phyloP scores from a whole-genome alignment of 352 stramenopile genomes.

The Globisporangium perplexum region DNA sequence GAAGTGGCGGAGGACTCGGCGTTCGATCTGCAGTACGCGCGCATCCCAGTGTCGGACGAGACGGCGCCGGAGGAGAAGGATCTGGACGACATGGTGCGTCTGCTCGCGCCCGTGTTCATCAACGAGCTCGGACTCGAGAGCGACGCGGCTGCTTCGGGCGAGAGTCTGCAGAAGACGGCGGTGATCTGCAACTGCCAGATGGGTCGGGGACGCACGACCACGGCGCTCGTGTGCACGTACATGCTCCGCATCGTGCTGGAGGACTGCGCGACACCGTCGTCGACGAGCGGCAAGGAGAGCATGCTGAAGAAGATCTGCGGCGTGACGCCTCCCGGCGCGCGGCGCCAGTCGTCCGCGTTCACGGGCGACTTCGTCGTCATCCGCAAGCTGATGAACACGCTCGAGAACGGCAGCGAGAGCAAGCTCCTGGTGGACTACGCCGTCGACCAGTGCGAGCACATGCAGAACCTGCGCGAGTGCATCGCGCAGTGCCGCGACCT shows the following conservation, averaged over 20 bases:
- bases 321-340: conserved; percentile 6
- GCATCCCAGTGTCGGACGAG: conserved; percentile 87
- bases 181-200: conserved; percentile 91
- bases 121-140: conserved; percentile 40
- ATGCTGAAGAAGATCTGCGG: conserved; percentile 20
- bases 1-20: conserved; percentile 34
- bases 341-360: conserved; percentile 49
- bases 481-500: conserved; percentile 77
- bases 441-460: conserved; percentile 74
- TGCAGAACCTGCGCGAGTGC: conserved; percentile 83
- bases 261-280: conserved; percentile 17
- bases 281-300: conserved; percentile 8
- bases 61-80: conserved; percentile 88
- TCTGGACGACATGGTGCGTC: conserved; percentile 81
- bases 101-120: conserved; percentile 61
- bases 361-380: conserved; percentile 70
- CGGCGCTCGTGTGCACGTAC: conserved; percentile 82
- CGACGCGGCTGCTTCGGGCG: no score
- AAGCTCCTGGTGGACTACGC: conserved; percentile 69
- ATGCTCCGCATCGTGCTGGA: conserved; percentile 79
- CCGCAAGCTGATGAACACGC: conserved; percentile 52
- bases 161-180: conserved; percentile 30
- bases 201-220: conserved; percentile 83
- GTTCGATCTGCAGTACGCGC: conserved; percentile 74
- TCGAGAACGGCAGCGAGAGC: conserved; percentile 62